Base-by-base conservation (phyloP, 2,329 filamentous ascomycete genomes). In the Fusarium illudens region DNA sequence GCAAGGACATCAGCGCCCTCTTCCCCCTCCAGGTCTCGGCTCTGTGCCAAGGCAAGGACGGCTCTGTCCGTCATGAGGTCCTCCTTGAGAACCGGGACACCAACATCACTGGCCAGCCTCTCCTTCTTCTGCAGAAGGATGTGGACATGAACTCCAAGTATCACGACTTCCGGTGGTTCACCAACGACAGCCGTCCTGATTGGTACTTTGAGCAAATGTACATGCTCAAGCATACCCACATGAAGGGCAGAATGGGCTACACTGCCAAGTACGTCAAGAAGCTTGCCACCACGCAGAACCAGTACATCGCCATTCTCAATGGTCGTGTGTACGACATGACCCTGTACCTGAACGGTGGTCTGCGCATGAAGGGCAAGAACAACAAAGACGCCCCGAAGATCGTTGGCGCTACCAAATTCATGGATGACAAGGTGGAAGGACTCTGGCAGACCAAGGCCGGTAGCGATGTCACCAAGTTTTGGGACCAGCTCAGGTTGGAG, bases 21-120 rank as follows among this genome's bases (percentile, higher is more conserved):
- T 99, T 99, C 81, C 96, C 96, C 0, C 86, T 99, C 1, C 96
- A 99, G 77, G 95, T 99, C 15, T 96, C 91, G 5, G 94, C 95
- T 42, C 85, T 99, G 34, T 99, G 96, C 79, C 87, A 91, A 62
- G 96, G 95, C 61, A 87, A 86, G 30, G 84, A 89, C 68, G 92
- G 91, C 20, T 76, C 74, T 2, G 82, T 89, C 42, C 86, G 93
- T 74, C 86, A 87, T 4, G 86, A 89, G 39, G 92, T 99, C n/a
- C 90, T 91, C 48, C 85, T 99, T 27, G 91, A 95, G 78, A 98
- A 95, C 80, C 89, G 89, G 68, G 88, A 85, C 34, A 89, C 88
- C 65, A 99, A 99, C 78, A 84, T 90, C 57, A 88, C 89, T 13
- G 90, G 90, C 17, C 86, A 88, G 12, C 87, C 89, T 19, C 87